Base-by-base conservation (phyloP, 352 stramenopile genomes). In the Peronospora destructor region DNA sequence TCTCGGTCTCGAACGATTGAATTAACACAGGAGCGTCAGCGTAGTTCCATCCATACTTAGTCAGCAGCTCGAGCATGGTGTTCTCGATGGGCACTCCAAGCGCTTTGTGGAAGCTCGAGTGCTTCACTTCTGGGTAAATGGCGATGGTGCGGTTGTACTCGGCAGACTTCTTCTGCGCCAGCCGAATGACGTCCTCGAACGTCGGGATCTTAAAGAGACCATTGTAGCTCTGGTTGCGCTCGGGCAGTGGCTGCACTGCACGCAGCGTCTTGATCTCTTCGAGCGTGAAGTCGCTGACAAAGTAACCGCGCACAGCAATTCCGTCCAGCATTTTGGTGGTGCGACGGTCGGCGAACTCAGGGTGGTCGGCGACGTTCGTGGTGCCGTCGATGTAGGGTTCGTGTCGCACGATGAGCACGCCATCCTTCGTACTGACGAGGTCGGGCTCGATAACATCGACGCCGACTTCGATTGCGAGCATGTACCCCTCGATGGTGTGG, bases 401-500 rank as follows among this genome's bases (percentile, higher is more conserved):
- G 65, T 97, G 91, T 10, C 87, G 74, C 23, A 76, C 77, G 30
- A 97, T 60, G 13, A 97, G 70, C 36, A 88, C 61, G 26, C 71
- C 68, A 56, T 96, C 85, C 49, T 84, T 87, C 14, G 86, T 95
- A 17, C 71, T 73, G 1, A 96, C 85, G 44, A 97, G 70, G 64
- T 97, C 88, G 10, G 87, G 81, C 66, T 97, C 87, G 33, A 97
- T 96, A 45, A 87, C 93, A 59, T 97, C 84, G 11, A 91, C 76
- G n/a, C 86, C 85, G 6, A 87, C 68, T 53, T 97, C 72, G 25
- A 96, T 78, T 40, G 88, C 88, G 9, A 97, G 65, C 40, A 77
- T 84, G 67, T 97, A 97, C 12, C 75, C 79, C 45, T 75, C 67
- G 52, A 97, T 66, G 26, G 91, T 93, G 59, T 97, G 85, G 54